Conservation (phyloP, 441 rosid genomes). For the Oxalis stricta region DNA sequence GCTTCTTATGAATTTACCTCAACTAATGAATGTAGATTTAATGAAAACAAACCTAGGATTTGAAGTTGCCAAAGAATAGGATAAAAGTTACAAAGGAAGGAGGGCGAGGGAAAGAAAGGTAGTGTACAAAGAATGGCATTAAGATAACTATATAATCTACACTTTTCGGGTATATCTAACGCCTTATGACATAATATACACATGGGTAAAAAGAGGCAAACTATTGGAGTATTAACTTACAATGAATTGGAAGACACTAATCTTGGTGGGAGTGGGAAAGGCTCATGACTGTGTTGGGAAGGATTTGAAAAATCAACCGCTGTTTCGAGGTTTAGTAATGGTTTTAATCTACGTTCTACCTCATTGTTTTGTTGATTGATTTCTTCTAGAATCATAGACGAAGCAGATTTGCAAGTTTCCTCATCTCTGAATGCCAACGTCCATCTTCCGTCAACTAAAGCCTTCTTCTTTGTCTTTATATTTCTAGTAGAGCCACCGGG, state of each 20-base stretch:
- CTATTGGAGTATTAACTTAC: slow-evolving; percentile 12
- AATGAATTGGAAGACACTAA: slow-evolving; percentile 8
- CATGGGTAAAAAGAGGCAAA: slow-evolving; percentile 8
- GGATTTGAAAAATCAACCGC: slow-evolving; percentile 19
- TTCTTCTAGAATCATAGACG: slow-evolving; percentile 58
- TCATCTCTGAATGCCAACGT: slow-evolving; percentile 79
- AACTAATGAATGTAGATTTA: too few relatives aligned
- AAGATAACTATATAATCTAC: slow-evolving; percentile 22
- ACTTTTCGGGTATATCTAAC: slow-evolving; percentile 21
- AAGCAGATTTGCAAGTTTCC: slow-evolving; percentile 59
- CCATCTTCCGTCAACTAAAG: slow-evolving; percentile 91
- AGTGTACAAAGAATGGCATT: slow-evolving; percentile 32
- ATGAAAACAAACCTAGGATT: too few relatives aligned
- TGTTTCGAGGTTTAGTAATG: slow-evolving; percentile 45
- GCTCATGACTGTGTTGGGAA: slow-evolving; percentile 8
- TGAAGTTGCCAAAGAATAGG: too few relatives aligned
- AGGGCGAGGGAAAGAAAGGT: slow-evolving; percentile 9
- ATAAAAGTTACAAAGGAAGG: too few relatives aligned
- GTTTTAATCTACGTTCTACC: slow-evolving; percentile 61
- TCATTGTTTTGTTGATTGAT: slow-evolving; percentile 45
- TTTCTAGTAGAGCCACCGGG: slow-evolving; percentile 22
- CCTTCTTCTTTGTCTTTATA: slow-evolving; percentile 42
- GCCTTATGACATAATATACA: slow-evolving; percentile 15
- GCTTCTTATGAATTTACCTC: too few relatives aligned
- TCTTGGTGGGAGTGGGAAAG: slow-evolving; percentile 10